A percentile compares a stretch with the other conserved stretches of the same genome.
These are phyloP conservation scores for Oryza longistaminata DNA, from an alignment of 176 grass and related monocot genomes.

Conservation along the genomic window DNA sequence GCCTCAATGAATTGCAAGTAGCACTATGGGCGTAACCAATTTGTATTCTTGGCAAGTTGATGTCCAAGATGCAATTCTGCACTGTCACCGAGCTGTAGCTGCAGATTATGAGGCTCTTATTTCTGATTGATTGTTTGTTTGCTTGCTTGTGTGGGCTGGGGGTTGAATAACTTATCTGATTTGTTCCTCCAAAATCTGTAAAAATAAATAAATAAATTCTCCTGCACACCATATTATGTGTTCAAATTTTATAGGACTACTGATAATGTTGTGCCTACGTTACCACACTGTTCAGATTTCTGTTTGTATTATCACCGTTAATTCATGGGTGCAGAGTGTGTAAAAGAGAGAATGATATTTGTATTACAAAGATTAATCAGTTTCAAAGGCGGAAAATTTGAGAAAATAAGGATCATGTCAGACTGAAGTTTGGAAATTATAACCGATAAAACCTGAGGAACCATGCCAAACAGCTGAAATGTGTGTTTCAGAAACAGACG, in stretches of 20 bases:
- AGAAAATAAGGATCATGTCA: background rate
- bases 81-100: background rate
- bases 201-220: background rate
- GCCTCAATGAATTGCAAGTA: background rate
- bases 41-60: background rate
- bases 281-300: background rate
- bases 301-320: too few species aligned
- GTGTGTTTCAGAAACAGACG: background rate
- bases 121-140: background rate
- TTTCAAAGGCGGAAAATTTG: background rate
- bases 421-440: background rate
- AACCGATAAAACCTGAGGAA: background rate
- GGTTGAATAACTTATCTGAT: background rate
- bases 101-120: background rate
- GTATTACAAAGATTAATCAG: background rate
- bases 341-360: background rate
- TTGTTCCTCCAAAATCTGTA: background rate
- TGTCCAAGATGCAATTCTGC: background rate
- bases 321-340: too few species aligned
- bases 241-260: background rate
- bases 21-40: background rate
- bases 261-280: background rate
- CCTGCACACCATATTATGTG: background rate
- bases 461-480: too few species aligned
- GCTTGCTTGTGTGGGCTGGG: background rate